Evolutionary conservation across 331 rosid genomes (phyloP).

Genomic region (Quercus lobata): DNA sequence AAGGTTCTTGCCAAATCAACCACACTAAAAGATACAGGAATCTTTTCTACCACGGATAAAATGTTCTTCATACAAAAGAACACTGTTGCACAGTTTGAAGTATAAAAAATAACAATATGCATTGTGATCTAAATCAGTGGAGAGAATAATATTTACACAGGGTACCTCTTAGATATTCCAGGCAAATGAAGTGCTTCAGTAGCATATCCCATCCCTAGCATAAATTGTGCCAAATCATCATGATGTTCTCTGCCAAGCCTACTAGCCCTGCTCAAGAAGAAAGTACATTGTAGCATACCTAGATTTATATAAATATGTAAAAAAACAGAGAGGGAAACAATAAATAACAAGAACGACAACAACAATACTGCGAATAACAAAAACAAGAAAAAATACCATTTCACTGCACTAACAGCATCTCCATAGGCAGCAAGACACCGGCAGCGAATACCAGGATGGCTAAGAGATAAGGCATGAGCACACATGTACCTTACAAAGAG

Average conservation of each 20-base stretch:
- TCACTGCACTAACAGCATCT: slow-evolving; percentile 96
- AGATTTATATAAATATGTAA: background rate
- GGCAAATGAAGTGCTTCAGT: slow-evolving; percentile 94
- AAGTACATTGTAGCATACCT: slow-evolving; percentile 20
- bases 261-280: slow-evolving; percentile 75
- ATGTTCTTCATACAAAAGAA: background rate
- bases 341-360: background rate
- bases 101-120: background rate
- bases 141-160: background rate
- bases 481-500: slow-evolving; percentile 72
- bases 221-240: slow-evolving; percentile 93
- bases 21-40: background rate
- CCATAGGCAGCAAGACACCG: slow-evolving; percentile 99
- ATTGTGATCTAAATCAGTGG: background rate
- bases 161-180: slow-evolving; percentile 93
- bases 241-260: slow-evolving; percentile 98
- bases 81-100: background rate
- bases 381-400: slow-evolving; percentile 55
- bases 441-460: slow-evolving; percentile 98
- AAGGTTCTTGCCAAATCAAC: background rate
- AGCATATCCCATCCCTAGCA: slow-evolving; percentile 99
- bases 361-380: background rate
- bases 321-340: background rate
- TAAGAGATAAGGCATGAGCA: slow-evolving; percentile 91
- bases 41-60: background rate